Conservation (phyloP, 1,139 yeast genomes). For the Scheffersomyces titani region DNA sequence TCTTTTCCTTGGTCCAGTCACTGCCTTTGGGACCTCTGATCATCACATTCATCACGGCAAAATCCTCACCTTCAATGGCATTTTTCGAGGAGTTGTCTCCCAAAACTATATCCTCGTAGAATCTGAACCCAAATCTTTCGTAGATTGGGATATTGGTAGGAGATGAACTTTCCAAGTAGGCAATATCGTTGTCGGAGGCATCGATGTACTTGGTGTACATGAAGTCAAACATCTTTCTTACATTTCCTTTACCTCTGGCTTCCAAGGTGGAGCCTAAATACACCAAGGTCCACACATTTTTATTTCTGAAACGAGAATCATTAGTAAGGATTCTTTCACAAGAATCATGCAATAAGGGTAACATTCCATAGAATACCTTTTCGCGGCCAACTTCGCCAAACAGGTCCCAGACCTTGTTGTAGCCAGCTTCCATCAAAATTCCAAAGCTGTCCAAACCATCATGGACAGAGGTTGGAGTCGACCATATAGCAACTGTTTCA, state of each 20-base stretch:
- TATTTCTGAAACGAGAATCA: slow-evolving; percentile 38
- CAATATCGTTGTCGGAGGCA: slow-evolving; percentile 35
- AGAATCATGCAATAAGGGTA: slow-evolving; percentile 57
- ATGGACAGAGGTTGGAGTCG: slow-evolving; percentile 49
- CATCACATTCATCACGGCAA: slow-evolving; percentile 61
- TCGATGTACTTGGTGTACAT: slow-evolving; percentile 57
- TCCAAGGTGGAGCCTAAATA: slow-evolving; percentile 59
- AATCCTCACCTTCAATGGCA: slow-evolving; percentile 46
- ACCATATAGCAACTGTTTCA: slow-evolving; percentile 68
- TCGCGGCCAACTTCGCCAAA: slow-evolving; percentile 54
- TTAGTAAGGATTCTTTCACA: slow-evolving; percentile 35
- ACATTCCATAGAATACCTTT: slow-evolving; percentile 57
- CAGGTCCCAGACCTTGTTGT: slow-evolving; percentile 53
- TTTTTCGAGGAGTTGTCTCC: slow-evolving; percentile 36
- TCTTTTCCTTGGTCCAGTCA: slow-evolving; percentile 33
- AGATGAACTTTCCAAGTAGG: slow-evolving; percentile 64
- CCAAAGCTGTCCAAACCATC: slow-evolving; percentile 48
- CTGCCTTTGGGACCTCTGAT: slow-evolving; percentile 48
- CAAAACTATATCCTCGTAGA: slow-evolving; percentile 50
- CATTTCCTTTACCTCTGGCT: slow-evolving; percentile 71
- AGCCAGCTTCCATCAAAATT: slow-evolving; percentile 59
- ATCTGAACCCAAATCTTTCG: slow-evolving; percentile 55
- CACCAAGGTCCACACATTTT: slow-evolving; percentile 56
- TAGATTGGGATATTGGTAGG: slow-evolving; percentile 57
- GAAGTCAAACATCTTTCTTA: slow-evolving; percentile 56